Percentiles rank a stretch among this genome's conserved stretches.
Evolutionary conservation across 208 protist genomes (phyloP).

Genomic region (Acanthamoeba sp.): DNA sequence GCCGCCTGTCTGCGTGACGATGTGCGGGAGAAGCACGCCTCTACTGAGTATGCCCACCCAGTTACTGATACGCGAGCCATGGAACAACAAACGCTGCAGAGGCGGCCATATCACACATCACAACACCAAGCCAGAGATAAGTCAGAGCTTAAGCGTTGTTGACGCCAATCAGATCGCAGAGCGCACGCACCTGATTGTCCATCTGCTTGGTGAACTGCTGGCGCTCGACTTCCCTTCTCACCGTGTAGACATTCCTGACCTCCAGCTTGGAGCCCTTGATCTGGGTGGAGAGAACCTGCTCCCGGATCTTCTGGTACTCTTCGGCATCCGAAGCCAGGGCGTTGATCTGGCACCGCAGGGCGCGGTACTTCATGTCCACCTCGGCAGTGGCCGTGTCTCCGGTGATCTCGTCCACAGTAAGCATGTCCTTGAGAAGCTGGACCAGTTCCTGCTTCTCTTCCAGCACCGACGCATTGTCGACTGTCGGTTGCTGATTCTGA

Average conservation of each 20-base stretch:
- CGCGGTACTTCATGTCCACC: slow-evolving; percentile 78
- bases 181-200: slow-evolving; percentile 2
- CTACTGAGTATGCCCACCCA: slow-evolving; percentile 74
- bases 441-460: slow-evolving; percentile 54
- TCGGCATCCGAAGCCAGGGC: background rate
- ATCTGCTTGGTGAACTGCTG: slow-evolving; percentile 57
- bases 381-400: slow-evolving; percentile 17
- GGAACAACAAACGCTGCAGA: background rate
- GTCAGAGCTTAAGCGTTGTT: too few relatives aligned
- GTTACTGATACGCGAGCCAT: slow-evolving; percentile 71
- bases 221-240: background rate
- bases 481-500: slow-evolving; percentile 1
- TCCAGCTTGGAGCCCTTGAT: slow-evolving; percentile 30
- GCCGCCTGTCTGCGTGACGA: slow-evolving; percentile 54
- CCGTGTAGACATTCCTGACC: slow-evolving; percentile 65
- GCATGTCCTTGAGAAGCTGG: slow-evolving; percentile 55
- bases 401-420: slow-evolving; percentile 67
- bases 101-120: background rate
- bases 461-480: slow-evolving; percentile 14
- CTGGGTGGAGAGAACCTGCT: background rate
- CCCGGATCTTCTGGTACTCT: slow-evolving; percentile 64
- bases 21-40: slow-evolving; percentile 78
- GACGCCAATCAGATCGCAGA: too few relatives aligned
- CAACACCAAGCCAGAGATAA: background rate
- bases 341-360: slow-evolving; percentile 73